These are phyloP conservation scores for Puccinia horiana DNA, from an alignment of 1,284 basidiomycete genomes.

Conservation along the genomic window DNA sequence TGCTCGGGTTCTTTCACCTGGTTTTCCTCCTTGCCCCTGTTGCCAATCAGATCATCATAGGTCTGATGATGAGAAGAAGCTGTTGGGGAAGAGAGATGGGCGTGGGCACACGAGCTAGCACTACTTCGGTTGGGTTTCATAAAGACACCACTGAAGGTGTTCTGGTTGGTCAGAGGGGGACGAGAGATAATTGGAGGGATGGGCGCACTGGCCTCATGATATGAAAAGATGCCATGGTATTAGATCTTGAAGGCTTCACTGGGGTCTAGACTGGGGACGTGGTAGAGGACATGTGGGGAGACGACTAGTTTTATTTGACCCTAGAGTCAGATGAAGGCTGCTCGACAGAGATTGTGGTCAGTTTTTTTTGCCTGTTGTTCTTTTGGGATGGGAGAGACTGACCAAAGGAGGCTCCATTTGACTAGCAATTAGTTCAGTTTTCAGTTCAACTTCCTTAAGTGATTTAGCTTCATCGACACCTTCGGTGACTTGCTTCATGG, in stretches of 20 bases:
- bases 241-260: conserved; percentile 68
- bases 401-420: conserved; percentile 50
- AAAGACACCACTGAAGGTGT: conserved; percentile 23
- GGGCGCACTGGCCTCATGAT: conserved; percentile 59
- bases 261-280: conserved; percentile 56
- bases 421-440: conserved; percentile 64
- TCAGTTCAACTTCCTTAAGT: conserved; percentile 67
- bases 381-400: conserved; percentile 8
- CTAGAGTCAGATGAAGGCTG: conserved; percentile 68
- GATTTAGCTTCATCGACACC: conserved; percentile 65
- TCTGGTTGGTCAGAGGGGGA: not conserved
- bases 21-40: too few relatives aligned
- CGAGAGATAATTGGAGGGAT: not conserved
- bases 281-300: conserved; percentile 77
- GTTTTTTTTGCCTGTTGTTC: conserved; percentile 61
- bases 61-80: not conserved
- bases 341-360: conserved; percentile 52
- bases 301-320: conserved; percentile 76
- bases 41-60: too few relatives aligned
- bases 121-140: conserved; percentile 16
- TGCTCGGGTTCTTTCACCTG: too few relatives aligned
- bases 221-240: conserved; percentile 84
- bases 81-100: not conserved
- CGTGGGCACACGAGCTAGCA: not conserved
- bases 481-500: conserved; percentile 67